Percentiles rank a stretch among this genome's conserved stretches.
These are phyloP conservation scores for Coemansia sp. DNA, from an alignment of 192 early-diverging fungal species.

Conservation along the genomic window DNA sequence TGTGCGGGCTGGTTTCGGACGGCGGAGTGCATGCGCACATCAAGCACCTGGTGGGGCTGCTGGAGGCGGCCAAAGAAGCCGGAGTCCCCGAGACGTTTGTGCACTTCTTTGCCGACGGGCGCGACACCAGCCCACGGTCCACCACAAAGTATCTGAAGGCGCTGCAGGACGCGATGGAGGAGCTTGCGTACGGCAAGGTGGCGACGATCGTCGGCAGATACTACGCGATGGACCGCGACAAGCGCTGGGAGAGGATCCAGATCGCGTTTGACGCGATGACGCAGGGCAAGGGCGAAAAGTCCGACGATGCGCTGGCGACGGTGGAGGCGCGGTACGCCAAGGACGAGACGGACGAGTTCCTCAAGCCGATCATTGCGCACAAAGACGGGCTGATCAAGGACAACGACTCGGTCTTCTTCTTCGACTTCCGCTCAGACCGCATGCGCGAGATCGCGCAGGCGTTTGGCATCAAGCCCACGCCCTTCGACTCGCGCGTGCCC, in stretches of 20 bases:
- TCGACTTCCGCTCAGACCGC: conserved; percentile 98
- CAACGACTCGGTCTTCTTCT: conserved; percentile 92
- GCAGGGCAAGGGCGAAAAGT: conserved; percentile 73
- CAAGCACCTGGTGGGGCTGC: conserved; percentile 81
- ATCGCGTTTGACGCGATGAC: conserved; percentile 91
- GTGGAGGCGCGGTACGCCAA: conserved; percentile 84
- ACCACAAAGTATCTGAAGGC: conserved; percentile 76
- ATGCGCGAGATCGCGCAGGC: conserved; percentile 92
- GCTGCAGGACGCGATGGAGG: conserved; percentile 61
- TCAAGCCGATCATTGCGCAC: conserved; percentile 95
- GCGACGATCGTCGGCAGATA: conserved; percentile 95
- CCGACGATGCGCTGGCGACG: conserved; percentile 60
- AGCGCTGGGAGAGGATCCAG: conserved; percentile 99
- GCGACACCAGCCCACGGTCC: conserved; percentile 93
- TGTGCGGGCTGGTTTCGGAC: conserved; percentile 94
- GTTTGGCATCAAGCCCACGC: conserved; percentile 81
- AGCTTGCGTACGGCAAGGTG: conserved; percentile 75
- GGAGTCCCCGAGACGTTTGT: conserved; percentile 84
- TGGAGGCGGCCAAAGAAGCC: conserved; percentile 81
- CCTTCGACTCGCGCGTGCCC: conserved; percentile 80
- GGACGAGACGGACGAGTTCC: conserved; percentile 99
- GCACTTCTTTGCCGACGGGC: conserved; percentile 98
- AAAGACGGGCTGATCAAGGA: conserved; percentile 78
- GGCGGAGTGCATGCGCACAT: conserved; percentile 98
- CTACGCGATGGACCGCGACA: conserved; percentile 99